Evolutionary conservation across 2,329 filamentous ascomycete genomes (phyloP).

Genomic region (Apiospora hydei): DNA sequence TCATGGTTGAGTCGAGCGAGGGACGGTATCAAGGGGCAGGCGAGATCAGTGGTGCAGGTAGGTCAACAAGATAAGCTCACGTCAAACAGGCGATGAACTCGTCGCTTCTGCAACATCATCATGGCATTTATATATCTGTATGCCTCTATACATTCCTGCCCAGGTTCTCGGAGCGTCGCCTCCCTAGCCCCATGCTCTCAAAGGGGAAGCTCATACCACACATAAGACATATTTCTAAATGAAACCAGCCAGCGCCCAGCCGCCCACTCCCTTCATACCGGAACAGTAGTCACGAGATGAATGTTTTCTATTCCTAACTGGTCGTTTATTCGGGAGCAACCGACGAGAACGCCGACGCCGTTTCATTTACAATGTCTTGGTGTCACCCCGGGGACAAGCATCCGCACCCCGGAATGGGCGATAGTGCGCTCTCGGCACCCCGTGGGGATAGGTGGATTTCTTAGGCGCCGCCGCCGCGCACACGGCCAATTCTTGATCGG

Average conservation of each 20-base stretch:
- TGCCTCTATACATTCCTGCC: background rate
- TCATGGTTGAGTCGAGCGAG: constrained; percentile 42
- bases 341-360: background rate
- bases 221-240: background rate
- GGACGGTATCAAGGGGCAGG: background rate
- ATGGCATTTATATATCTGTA: background rate
- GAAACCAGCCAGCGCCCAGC: background rate
- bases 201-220: constrained; percentile 1
- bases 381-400: background rate
- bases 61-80: background rate
- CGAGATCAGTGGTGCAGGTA: background rate
- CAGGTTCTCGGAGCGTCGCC: constrained; percentile 3
- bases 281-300: background rate
- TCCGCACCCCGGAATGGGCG: constrained; percentile 22
- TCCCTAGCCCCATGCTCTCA: background rate
- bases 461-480: constrained; percentile 10
- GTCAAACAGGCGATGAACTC: background rate
- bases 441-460: constrained; percentile 19
- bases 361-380: constrained; percentile 20
- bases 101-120: background rate
- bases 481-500: background rate
- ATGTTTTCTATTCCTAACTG: background rate
- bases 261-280: background rate
- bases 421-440: constrained; percentile 10
- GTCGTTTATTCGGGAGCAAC: background rate